phyloP scores from a whole-genome alignment of 306 rosid genomes.

The Prinsepia uniflora region DNA sequence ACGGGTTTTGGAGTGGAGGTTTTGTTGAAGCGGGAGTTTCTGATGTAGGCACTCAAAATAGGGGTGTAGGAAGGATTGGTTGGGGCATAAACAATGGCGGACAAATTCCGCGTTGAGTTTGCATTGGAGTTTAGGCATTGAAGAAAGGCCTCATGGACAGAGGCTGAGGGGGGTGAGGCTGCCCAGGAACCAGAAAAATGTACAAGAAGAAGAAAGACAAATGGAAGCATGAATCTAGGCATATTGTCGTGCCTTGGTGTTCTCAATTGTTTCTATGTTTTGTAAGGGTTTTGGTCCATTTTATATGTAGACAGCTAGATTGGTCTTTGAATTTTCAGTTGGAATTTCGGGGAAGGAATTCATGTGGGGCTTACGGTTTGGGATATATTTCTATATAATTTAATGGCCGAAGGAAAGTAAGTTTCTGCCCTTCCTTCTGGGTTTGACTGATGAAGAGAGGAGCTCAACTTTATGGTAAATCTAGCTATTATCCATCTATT shows the following conservation, averaged over 20 bases:
- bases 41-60: conserved; percentile 57
- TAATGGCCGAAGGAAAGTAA: neutral
- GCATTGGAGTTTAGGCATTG: conserved; percentile 46
- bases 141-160: conserved; percentile 42
- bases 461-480: no score
- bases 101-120: conserved; percentile 17
- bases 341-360: no score
- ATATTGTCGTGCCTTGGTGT: neutral
- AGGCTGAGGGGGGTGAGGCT: conserved; percentile 38
- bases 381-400: neutral
- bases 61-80: conserved; percentile 49
- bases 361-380: no score
- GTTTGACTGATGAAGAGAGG: neutral
- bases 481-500: no score
- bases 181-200: conserved; percentile 26
- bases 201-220: conserved; percentile 24
- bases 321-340: no score
- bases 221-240: conserved; percentile 12
- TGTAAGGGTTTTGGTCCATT: neutral
- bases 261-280: neutral
- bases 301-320: neutral
- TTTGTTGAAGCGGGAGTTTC: conserved; percentile 72
- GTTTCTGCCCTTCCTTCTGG: no score
- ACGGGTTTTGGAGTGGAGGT: conserved; percentile 60
- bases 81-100: conserved; percentile 33